Evolutionary conservation across 345 rosid species (phyloP), one percentile per base, ranked within the genome.

Genomic region (Eucalyptus rudis): DNA sequence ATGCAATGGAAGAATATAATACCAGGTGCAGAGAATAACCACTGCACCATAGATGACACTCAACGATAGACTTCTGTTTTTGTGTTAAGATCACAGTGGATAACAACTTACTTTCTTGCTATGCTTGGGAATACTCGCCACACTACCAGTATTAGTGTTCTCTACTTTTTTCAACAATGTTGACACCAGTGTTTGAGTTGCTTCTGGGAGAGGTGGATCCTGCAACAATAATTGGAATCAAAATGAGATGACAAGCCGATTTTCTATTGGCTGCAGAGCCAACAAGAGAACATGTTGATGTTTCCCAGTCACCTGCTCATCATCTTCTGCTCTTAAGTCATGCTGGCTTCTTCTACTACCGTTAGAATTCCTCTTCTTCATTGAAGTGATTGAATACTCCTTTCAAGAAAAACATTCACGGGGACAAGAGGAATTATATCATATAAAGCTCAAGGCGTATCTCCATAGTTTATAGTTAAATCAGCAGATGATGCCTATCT

Each of bases 341-440:
- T 33, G 89, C 44, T 92, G 94, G 88, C 91, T 92, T 92, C 94
- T 91, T 90, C 89, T 94, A 87, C 89, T 91, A 88, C 91, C 91
- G 40, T 81, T 90, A 36, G 95, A 87, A 86, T 90, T 95, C 92
- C 92, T 92, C 94, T 89, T 93, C 93, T 93, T 95, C 86, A 91
- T 90, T 87, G 97, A 95, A 88, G 98, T 92, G 87, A 92, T 81
- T 10, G 97, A 97, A 87, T 92, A 92, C 49, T 93, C 96, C 98
- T 96, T 71, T 87, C 24, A 59, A 87, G 83, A n/a, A 47, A 89
- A 89, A 89, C 25, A 68, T 43, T 86, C 17, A 89, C 54, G 25
- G 22, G 22, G 62, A 31, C 27, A n/a, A 10, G 43, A 19, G 56
- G 44, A 50, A 36, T 86, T 10, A 51, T 52, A 25, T 52, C 15